Conservation (phyloP, 495 filamentous ascomycete genomes). For the Penicillium tannophilum region DNA sequence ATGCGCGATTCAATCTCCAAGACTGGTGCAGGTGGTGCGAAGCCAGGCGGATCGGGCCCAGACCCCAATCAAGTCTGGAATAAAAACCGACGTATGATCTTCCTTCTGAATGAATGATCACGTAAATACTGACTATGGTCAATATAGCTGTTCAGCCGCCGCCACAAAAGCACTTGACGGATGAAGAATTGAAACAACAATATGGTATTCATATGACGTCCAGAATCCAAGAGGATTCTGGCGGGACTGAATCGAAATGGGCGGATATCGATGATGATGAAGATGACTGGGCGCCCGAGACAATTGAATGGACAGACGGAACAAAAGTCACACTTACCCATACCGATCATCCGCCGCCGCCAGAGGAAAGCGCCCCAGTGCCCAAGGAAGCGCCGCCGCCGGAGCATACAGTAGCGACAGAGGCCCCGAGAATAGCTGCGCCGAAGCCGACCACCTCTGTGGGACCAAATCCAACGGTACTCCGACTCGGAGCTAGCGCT, state of each 20-base stretch:
- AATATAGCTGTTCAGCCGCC: constrained; percentile 70
- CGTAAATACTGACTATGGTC: constrained; percentile 29
- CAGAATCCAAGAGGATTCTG: constrained; percentile 79
- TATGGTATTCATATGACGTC: constrained; percentile 96
- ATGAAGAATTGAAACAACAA: constrained; percentile 94
- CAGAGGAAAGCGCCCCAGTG: constrained; percentile 28
- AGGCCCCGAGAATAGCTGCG: constrained; percentile 33
- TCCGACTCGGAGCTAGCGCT: constrained; percentile 52
- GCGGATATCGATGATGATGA: constrained; percentile 99
- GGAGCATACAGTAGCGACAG: constrained; percentile 28
- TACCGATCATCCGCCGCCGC: constrained; percentile 29
- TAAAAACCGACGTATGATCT: constrained; percentile 85
- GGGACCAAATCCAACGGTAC: constrained; percentile 56
- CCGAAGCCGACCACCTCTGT: constrained; percentile 52
- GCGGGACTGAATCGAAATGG: constrained; percentile 88
- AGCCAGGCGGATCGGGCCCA: constrained; percentile 55
- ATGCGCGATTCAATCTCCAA: constrained; percentile 56
- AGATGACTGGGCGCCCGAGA: constrained; percentile 96
- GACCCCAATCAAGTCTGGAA: constrained; percentile 91
- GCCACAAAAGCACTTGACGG: constrained; percentile 88
- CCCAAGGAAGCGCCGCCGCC: constrained; percentile 27
- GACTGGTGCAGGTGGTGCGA: constrained; percentile 41
- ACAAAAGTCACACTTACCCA: constrained; percentile 85
- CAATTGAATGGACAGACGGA: constrained; percentile 95
- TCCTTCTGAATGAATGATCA: constrained; percentile 1